Conservation (phyloP, 2,329 filamentous ascomycete genomes). For the Penicillium decumbens region DNA sequence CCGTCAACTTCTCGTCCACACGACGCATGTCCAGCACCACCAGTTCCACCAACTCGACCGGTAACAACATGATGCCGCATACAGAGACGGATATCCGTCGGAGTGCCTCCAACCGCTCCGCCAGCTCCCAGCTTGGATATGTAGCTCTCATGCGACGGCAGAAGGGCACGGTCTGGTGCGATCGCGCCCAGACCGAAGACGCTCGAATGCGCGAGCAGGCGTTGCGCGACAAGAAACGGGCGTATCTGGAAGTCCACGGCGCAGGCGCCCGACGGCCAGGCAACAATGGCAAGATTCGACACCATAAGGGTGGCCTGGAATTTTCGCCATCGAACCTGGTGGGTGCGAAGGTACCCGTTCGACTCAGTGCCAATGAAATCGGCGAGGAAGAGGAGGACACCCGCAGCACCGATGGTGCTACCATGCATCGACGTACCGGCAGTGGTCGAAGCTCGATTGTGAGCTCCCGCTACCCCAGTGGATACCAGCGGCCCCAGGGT, state of each 20-base stretch:
- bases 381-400: slow-evolving; percentile 74
- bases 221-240: slow-evolving; percentile 78
- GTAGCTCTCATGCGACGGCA: slow-evolving; percentile 94
- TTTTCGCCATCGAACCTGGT: slow-evolving; percentile 72
- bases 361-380: slow-evolving; percentile 91
- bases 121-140: slow-evolving; percentile 66
- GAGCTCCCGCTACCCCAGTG: slow-evolving; percentile 45
- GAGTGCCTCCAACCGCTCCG: slow-evolving; percentile 76
- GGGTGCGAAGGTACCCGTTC: slow-evolving; percentile 80
- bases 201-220: slow-evolving; percentile 77
- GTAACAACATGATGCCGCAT: slow-evolving; percentile 27
- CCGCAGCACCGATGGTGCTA: slow-evolving; percentile 34
- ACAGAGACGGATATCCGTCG: slow-evolving; percentile 51
- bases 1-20: slow-evolving; percentile 24
- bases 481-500: slow-evolving; percentile 40
- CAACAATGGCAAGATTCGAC: slow-evolving; percentile 73
- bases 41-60: slow-evolving; percentile 39
- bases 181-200: slow-evolving; percentile 87
- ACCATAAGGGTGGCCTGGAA: slow-evolving; percentile 73
- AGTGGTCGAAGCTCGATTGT: slow-evolving; percentile 57
- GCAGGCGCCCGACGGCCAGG: slow-evolving; percentile 52
- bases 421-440: slow-evolving; percentile 51
- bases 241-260: slow-evolving; percentile 75
- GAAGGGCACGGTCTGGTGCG: slow-evolving; percentile 98
- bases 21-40: slow-evolving; percentile 40